Percentiles rank a stretch among this genome's conserved stretches.
Evolutionary conservation across 805 yeast genomes (phyloP).

Genomic region (Priceomyces carsonii): DNA sequence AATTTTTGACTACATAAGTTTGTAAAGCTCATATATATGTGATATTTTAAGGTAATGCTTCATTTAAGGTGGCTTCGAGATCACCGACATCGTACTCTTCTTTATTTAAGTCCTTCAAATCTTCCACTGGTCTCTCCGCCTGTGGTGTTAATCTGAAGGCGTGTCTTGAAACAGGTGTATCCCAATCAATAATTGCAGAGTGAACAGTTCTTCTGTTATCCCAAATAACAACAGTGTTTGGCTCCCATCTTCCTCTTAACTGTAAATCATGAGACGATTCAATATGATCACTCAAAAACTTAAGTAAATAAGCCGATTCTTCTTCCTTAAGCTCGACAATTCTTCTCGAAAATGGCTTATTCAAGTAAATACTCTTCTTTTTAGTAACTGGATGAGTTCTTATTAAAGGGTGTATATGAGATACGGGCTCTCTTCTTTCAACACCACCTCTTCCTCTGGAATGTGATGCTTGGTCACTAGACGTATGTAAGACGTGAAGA

Average conservation of each 20-base stretch:
- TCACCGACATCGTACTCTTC: slow-evolving; percentile 36
- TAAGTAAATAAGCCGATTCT: slow-evolving; percentile 63
- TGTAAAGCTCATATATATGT: neutral
- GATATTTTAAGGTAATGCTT: slow-evolving; percentile 12
- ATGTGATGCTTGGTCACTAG: slow-evolving; percentile 66
- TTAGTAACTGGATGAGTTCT: slow-evolving; percentile 74
- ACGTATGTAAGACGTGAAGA: slow-evolving; percentile 68
- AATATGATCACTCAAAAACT: slow-evolving; percentile 56
- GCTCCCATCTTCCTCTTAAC: slow-evolving; percentile 70
- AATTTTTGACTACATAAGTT: slow-evolving; percentile 2
- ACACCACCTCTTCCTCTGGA: slow-evolving; percentile 59
- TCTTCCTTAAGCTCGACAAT: slow-evolving; percentile 73
- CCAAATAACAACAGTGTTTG: slow-evolving; percentile 72
- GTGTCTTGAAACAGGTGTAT: slow-evolving; percentile 64
- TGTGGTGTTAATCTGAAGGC: slow-evolving; percentile 72
- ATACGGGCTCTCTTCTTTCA: slow-evolving; percentile 63
- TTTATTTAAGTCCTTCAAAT: slow-evolving; percentile 38
- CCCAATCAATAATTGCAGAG: slow-evolving; percentile 73
- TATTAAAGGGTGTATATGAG: slow-evolving; percentile 67
- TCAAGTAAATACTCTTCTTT: slow-evolving; percentile 57
- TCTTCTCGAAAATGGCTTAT: slow-evolving; percentile 61
- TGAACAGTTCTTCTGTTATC: slow-evolving; percentile 75
- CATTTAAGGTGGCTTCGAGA: slow-evolving; percentile 27
- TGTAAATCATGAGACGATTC: slow-evolving; percentile 60
- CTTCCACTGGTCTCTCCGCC: slow-evolving; percentile 67